Conservation (phyloP, 352 stramenopile species). For the Phytophthora citrophthora region DNA sequence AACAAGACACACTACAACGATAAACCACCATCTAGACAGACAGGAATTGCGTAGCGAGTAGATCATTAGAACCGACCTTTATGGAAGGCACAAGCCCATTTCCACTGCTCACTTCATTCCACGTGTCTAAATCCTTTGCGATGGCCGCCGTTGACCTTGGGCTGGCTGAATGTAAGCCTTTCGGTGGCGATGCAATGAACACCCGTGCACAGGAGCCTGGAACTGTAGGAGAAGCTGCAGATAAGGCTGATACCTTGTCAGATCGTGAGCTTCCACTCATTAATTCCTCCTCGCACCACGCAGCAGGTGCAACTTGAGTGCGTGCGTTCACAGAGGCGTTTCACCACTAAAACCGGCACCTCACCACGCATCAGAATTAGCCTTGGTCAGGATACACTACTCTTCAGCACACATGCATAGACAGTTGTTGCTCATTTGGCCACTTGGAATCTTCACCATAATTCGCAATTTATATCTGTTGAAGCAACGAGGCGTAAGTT, state of each 20-base stretch:
- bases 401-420: constrained; percentile 6
- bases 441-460: constrained; percentile 1
- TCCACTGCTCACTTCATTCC: constrained; percentile 18
- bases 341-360: constrained; percentile 13
- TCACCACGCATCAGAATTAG: constrained; percentile 25
- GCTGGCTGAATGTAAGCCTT: constrained; percentile 10
- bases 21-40: not conserved
- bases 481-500: constrained; percentile 43
- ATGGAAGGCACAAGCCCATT: constrained; percentile 27
- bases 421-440: constrained; percentile 11
- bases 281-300: constrained; percentile 1
- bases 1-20: not conserved
- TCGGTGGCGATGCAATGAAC: constrained; percentile 15
- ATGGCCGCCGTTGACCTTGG: constrained; percentile 5
- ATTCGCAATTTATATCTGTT: constrained; percentile 35
- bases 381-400: not conserved
- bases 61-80: constrained; percentile 19
- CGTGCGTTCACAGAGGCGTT: constrained; percentile 13
- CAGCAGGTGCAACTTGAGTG: not conserved
- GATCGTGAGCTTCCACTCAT: constrained; percentile 20
- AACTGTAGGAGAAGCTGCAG: constrained; percentile 15
- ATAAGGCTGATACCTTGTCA: constrained; percentile 24
- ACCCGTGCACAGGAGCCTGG: constrained; percentile 9
- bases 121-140: not conserved
- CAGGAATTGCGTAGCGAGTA: not conserved